Evolutionary conservation across 116 monocot species (phyloP).

Genomic region (Iris pallida): DNA sequence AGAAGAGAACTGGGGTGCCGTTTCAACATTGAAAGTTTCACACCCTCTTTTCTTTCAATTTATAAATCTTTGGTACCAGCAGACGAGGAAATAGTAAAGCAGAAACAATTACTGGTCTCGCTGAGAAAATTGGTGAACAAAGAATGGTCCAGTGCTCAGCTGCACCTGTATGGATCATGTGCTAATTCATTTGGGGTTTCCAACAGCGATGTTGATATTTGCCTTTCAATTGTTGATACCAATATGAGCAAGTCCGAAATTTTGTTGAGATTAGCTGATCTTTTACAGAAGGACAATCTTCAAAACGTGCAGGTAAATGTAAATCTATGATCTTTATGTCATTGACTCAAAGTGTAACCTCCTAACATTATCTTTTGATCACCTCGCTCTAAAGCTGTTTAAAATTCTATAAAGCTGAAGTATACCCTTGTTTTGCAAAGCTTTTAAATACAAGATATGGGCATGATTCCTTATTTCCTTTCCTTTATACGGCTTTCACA

Average conservation of each 20-base stretch:
- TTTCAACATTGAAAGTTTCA: slow-evolving; percentile 45
- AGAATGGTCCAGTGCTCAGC: slow-evolving; percentile 80
- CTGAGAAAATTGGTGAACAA: slow-evolving; percentile 54
- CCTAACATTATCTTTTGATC: too few species aligned
- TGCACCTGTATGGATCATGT: slow-evolving; percentile 93
- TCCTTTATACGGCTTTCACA: too few species aligned
- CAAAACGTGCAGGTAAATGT: slow-evolving; percentile 78
- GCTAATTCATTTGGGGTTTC: slow-evolving; percentile 92
- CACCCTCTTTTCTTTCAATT: slow-evolving; percentile 56
- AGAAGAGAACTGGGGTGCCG: slow-evolving; percentile 51
- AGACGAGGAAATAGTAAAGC: slow-evolving; percentile 69
- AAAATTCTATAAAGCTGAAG: too few species aligned
- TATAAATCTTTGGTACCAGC: slow-evolving; percentile 69
- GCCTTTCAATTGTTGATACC: slow-evolving; percentile 59
- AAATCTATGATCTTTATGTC: background rate
- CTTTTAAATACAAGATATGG: too few species aligned
- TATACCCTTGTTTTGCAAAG: too few species aligned
- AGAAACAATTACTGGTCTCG: slow-evolving; percentile 51
- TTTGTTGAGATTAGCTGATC: slow-evolving; percentile 75
- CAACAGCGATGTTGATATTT: slow-evolving; percentile 91
- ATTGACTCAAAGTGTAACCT: too few species aligned
- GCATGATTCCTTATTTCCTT: too few species aligned
- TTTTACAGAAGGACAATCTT: slow-evolving; percentile 68
- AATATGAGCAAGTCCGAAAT: slow-evolving; percentile 68
- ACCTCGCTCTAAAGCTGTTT: too few species aligned